Base-by-base conservation (phyloP, 148 eudicot genomes). In the Persicaria tinctoria region DNA sequence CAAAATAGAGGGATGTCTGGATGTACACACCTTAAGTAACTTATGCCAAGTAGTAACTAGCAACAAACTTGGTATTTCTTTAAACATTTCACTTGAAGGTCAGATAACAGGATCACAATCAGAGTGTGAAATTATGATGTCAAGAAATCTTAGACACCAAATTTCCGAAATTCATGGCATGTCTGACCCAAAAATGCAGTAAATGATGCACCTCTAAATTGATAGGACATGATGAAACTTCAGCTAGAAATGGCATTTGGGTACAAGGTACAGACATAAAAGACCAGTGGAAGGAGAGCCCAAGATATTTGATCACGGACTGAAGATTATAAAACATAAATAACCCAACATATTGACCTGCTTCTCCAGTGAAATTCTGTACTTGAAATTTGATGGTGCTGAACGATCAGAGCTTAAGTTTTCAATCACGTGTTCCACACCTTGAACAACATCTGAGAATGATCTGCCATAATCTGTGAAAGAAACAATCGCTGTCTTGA, bases 381-480 rank as follows among this genome's bases (percentile, higher is more conserved):
- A 94, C 83, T 87, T 91, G 84, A 88, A 94, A 79, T 81, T 88
- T 76, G 93, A 85, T 53, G 96, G 89, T 70, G 85, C 74, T 75
- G 85, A 80, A 59, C 84, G 86, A 68, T 84, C 88, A 38, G 93
- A 81, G 72, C 83, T 75, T 16, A 86, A 66, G 86, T 87, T 90
- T 82, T 94, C 98, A 66, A 90, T 77, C 55, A 84, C 83, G 74
- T 84, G 88, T 79, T 83, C 88, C 63, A 94, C 88, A 48, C 93
- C 87, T 83, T 82, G 87, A 77, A 94, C 80, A 68, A 94, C 86
- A 82, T 92, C 97, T 68, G 88, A 76, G 77, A 87, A 94, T 76
- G 98, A 94, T 78, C 80, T 87, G 50, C 98, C 93, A 83, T 90
- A 94, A 81, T 88, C 98, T 92, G 91, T 81, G 78, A 23, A 74